Base-by-base conservation (phyloP, 202 grass and related monocot genomes). In the Eragrostis tef region DNA sequence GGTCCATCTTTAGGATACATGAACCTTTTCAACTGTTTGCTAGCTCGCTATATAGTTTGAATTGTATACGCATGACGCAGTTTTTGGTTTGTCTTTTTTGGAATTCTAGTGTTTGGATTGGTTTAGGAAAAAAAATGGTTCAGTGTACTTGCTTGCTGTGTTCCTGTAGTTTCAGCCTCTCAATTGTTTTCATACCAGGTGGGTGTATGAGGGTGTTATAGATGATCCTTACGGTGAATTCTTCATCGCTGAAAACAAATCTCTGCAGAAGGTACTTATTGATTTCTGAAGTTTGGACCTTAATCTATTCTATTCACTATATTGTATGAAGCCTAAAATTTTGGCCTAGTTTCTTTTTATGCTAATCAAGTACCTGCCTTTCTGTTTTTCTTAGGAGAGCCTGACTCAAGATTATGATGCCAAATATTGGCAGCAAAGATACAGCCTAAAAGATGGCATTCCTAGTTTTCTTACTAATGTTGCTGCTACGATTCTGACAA, bases 181-280 rank as follows among this genome's bases (percentile, higher is more conserved):
- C 20, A 75, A 62, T 87, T 74, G 24, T 17, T 69, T 53, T 83
- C 52, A 85, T 81, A 86, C 79, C 75, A 98, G 95, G 84, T 98
- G 92, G 95, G 92, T 98, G 34, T 98, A 98, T 87, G 95, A 98
- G 79, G 95, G 95, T 64, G 83, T 98, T 60, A 94, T 98, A 70
- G 95, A 98, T 77, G 95, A 98, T 45, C 95, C 95, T 86, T 94
- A 98, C 22, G 80, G 92, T 63, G 95, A 98, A 98, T 98, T 98
- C 85, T 98, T 98, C 89, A 94, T 98, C 81, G 90, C 85, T 85
- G 95, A 98, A 94, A 98, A 98, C 83, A 98, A 98, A 89, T 93
- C 87, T 64, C 79, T 98, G 78, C 86, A 88, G 58, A 98, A 98
- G 92, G 95, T 98, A 90, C 21, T 36, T 75, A 17, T 49, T 69